Conservation (phyloP, 345 rosid species). For the Cardiospermum halicacabum region DNA sequence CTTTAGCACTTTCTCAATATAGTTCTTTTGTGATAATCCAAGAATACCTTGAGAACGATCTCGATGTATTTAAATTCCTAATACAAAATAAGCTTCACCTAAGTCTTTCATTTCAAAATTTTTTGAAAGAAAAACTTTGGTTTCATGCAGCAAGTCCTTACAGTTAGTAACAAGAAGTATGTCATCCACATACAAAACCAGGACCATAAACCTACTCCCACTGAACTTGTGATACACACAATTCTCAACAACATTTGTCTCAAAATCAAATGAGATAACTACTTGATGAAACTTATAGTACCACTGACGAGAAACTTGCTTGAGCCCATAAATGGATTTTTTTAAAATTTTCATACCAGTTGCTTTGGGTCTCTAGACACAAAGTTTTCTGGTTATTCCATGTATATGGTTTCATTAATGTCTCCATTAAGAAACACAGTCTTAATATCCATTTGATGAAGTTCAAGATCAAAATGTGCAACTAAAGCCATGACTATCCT, state of each 20-base stretch:
- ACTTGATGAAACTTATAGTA: not conserved
- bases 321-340: not conserved
- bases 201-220: not conserved
- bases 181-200: not conserved
- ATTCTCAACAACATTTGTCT: not conserved
- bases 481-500: too few species aligned
- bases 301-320: not conserved
- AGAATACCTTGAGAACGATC: not conserved
- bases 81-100: not conserved
- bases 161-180: not conserved
- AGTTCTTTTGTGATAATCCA: not conserved
- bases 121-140: not conserved
- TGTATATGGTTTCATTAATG: too few species aligned
- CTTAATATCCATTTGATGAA: not conserved
- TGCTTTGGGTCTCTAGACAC: not conserved
- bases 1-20: not conserved
- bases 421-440: not conserved
- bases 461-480: too few species aligned
- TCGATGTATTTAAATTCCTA: not conserved
- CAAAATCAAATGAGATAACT: not conserved
- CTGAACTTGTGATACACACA: not conserved
- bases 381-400: not conserved
- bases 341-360: not conserved
- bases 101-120: too few species aligned
- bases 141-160: not conserved